Conservation (phyloP, 129 eudicot species). For the Flaveria ramosissima region DNA sequence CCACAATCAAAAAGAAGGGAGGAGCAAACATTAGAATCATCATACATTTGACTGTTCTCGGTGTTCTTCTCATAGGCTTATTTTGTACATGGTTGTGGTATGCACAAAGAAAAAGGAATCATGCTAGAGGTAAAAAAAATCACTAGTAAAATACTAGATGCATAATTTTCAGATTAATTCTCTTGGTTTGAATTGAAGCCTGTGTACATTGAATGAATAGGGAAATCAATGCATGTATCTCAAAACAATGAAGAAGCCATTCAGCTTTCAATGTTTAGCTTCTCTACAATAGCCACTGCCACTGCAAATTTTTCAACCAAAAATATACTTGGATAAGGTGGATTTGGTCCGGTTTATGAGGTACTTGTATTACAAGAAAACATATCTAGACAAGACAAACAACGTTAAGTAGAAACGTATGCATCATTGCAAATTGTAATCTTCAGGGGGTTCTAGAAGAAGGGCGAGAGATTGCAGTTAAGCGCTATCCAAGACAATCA, state of each 20-base stretch:
- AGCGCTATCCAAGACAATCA: constrained; percentile 4
- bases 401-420: too few relatives aligned
- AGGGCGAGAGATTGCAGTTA: constrained; percentile 16
- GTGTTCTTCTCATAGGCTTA: constrained; percentile 4
- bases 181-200: neutral
- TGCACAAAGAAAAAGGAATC: neutral
- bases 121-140: neutral
- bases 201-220: neutral
- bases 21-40: neutral
- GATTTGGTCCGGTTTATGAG: constrained; percentile 12
- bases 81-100: neutral
- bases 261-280: neutral
- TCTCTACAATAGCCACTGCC: neutral
- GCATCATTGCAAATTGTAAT: neutral
- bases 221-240: neutral
- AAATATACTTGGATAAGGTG: neutral
- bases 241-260: neutral
- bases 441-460: constrained; percentile 10
- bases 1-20: neutral
- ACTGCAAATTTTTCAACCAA: neutral
- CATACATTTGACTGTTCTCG: neutral
- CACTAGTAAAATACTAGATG: neutral
- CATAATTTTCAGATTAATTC: neutral
- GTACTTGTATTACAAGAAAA: neutral
- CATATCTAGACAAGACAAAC: neutral